Evolutionary conservation across 768 basidiomycete genomes (phyloP), one percentile per base, ranked within the genome.

Genomic region (Mycena filopes): DNA sequence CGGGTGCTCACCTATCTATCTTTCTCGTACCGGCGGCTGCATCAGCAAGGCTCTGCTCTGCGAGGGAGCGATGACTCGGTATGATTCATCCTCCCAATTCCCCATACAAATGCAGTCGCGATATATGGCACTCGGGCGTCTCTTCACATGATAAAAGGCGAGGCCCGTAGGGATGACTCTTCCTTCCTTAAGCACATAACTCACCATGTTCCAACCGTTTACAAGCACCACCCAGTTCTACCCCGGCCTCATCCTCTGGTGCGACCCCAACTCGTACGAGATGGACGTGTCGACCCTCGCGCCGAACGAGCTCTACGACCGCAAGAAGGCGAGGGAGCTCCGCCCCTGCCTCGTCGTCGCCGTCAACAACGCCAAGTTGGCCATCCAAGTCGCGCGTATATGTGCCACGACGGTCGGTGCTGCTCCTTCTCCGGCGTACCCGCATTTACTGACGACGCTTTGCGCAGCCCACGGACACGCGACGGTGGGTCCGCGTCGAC

Each of bases 191-290:
- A 20, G 11, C 50, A 36, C 50, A 7, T 45, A 57, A 7, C 18
- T 18, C 13, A 33, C 36, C 20, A 63, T 63, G 62, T 63, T 63
- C 40, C 54, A 28, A n/a, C 46, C 62, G 0, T 63, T 63, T 36
- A 25, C 38, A 26, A 31, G 26, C 38, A n/a, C 40, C 10, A 53
- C 18, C 33, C 61, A 63, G 21, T 63, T 63, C 55, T 63, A 63
- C 21, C 54, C 61, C 2, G 61, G 61, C 11, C 61, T 63, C n/a
- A 63, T 63, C n/a, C 23, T 63, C 15, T 63, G 62, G 62, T 63
- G 62, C 48, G 62, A 63, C 41, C 46, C 62, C 36, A 29, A 63
- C 29, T 46, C 38, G 29, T 41, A 49, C 16, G 62, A 63, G 18
- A 63, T 63, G 62, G 62, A 63, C 16, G 18, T 49, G 23, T 56